A percentile compares a stretch with the other conserved stretches of the same genome.
Evolutionary conservation across 768 basidiomycete genomes (phyloP).

Genomic region (Phanerodontia chrysosporium): DNA sequence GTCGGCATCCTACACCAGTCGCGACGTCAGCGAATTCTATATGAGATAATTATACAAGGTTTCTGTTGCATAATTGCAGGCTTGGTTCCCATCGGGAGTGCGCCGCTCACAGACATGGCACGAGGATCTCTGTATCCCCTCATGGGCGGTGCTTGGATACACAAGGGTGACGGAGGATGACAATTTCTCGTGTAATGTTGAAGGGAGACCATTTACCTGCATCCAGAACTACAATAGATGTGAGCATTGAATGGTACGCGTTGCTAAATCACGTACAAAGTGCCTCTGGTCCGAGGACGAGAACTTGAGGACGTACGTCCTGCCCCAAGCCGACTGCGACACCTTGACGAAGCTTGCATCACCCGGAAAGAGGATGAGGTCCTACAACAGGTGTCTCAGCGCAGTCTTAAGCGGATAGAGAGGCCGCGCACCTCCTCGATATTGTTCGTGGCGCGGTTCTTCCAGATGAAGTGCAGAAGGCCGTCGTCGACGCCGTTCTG

Average conservation of each 20-base stretch:
- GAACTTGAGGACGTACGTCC: conserved; percentile 88
- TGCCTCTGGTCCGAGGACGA: conserved; percentile 85
- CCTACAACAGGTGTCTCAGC: conserved; percentile 38
- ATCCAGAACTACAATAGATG: conserved; percentile 66
- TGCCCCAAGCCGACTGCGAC: conserved; percentile 55
- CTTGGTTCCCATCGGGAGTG: too few species aligned
- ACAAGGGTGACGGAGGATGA: not conserved
- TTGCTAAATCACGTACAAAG: conserved; percentile 55
- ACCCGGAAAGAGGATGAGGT: conserved; percentile 81
- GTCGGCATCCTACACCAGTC: conserved; percentile 53
- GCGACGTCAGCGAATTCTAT: not conserved
- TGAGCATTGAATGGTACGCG: not conserved
- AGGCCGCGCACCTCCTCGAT: conserved; percentile 53
- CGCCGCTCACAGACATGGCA: too few species aligned
- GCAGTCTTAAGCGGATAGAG: not conserved
- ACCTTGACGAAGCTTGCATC: conserved; percentile 84
- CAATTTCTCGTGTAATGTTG: not conserved
- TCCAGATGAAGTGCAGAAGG: conserved; percentile 80
- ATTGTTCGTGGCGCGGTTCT: conserved; percentile 57
- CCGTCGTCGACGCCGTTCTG: conserved; percentile 61
- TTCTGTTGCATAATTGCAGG: too few species aligned
- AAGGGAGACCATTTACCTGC: conserved; percentile 49
- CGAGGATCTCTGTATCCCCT: not conserved
- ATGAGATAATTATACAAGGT: too few species aligned
- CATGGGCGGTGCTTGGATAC: not conserved